These are phyloP conservation scores for Heterobasidion occidentale DNA, from an alignment of 1,284 basidiomycete genomes.

Conservation along the genomic window DNA sequence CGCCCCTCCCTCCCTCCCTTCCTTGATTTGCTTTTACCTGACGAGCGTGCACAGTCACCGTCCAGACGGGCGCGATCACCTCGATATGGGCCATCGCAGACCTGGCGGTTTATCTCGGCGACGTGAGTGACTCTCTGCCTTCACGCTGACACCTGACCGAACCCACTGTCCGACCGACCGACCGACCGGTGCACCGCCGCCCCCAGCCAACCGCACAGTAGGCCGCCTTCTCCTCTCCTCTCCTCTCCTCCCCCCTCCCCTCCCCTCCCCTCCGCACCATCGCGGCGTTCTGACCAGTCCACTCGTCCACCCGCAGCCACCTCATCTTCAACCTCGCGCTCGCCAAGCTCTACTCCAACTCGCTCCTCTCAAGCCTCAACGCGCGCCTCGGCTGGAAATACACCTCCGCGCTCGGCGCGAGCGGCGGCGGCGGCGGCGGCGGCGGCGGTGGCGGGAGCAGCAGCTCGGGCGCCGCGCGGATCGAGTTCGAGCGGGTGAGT, in stretches of 20 bases:
- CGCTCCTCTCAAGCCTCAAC: not conserved
- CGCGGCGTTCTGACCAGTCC: not conserved
- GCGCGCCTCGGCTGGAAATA: not conserved
- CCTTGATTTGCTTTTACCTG: no score
- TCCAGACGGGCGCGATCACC: not conserved
- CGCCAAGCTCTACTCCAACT: not conserved
- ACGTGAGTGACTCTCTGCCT: conserved; percentile 1
- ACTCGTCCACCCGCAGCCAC: not conserved
- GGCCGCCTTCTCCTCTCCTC: no score
- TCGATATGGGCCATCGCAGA: conserved; percentile 15
- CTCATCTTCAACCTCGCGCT: not conserved
- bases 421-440: no score
- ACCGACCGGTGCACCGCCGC: no score
- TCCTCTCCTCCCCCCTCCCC: no score
- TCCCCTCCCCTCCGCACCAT: not conserved
- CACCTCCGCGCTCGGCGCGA: not conserved
- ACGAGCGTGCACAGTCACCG: not conserved
- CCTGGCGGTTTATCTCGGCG: conserved; percentile 16
- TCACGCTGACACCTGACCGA: no score
- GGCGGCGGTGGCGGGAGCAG: no score
- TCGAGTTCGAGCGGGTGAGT: no score
- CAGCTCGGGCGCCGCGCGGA: no score
- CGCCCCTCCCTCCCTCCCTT: no score
- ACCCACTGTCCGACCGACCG: not conserved
- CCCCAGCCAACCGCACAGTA: not conserved